Base-by-base conservation (phyloP, 2,329 filamentous ascomycete genomes). In the Cordyceps sp. region DNA sequence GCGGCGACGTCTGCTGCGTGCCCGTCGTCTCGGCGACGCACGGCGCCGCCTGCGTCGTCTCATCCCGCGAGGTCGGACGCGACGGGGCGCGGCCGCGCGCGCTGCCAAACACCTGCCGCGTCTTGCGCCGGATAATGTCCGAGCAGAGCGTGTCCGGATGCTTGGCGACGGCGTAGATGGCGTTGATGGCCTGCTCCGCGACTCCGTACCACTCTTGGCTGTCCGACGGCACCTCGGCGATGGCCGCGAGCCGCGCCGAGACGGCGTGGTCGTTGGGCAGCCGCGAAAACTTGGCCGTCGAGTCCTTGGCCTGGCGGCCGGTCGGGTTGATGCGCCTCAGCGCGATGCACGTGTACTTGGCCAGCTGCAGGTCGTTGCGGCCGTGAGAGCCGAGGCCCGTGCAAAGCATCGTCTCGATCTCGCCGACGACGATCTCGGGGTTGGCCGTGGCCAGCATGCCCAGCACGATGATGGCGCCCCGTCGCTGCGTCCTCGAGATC, bases 151-250 rank as follows among this genome's bases (percentile, higher is more conserved):
- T 80, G 49, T 98, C 90, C 0, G 90, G 90, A 49, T 96, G 86
- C 51, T 90, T 93, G 2, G 90, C 85, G 13, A 98, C 65, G 19
- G 83, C 75, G 46, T 98, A 98, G 31, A 98, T 94, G 30, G 90
- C 90, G 42, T 81, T 82, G 49, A 98, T 83, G 8, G 90, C 88
- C 56, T 98, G 90, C 51, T 98, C 92, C 15, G 90, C 86, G 27
- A 96, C 77, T 4, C 90, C 90, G 45, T 82, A 86, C 82, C 90
- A 98, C 50, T 98, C 90, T 49, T 92, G 90, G 58, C 78, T 93
- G 36, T 93, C 78, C 0, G 84, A 88, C 6, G 76, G 68, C 5
- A 94, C 74, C 41, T 94, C 84, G 14, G 80, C 76, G 45, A 96
- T 86, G 15, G 79, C 75, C 9, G 84, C 84, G 8, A 98, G 65